These are phyloP conservation scores for Colletotrichum sp. DNA, from an alignment of 2,329 filamentous ascomycete species.

Conservation along the genomic window DNA sequence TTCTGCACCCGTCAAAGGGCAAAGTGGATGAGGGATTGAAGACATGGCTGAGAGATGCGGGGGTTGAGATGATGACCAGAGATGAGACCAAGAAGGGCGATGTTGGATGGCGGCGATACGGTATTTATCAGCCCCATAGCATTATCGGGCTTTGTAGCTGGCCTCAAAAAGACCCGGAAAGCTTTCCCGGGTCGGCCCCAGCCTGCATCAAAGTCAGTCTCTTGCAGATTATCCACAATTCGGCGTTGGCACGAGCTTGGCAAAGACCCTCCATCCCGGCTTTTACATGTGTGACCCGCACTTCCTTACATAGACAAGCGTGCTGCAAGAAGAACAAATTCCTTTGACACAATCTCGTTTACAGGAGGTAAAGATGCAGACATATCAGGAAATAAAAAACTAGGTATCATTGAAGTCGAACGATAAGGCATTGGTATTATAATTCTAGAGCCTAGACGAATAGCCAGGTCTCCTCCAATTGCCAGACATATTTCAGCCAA, in stretches of 20 bases:
- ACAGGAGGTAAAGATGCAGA: not conserved
- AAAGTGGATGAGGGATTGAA: slow-evolving; percentile 56
- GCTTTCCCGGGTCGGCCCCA: not conserved
- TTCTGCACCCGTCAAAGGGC: slow-evolving; percentile 62
- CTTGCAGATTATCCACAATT: slow-evolving; percentile 1
- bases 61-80: not conserved
- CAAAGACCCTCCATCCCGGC: not conserved
- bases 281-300: not conserved
- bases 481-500: slow-evolving; percentile 7
- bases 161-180: slow-evolving; percentile 10
- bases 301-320: slow-evolving; percentile 1
- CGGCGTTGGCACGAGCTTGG: not conserved
- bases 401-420: not conserved
- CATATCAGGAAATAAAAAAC: not conserved
- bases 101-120: not conserved
- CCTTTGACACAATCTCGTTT: not conserved
- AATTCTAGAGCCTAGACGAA: not conserved
- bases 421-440: not conserved
- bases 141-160: not conserved
- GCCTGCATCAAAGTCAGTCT: not conserved
- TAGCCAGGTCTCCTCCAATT: slow-evolving; percentile 8
- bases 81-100: not conserved
- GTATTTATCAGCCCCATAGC: not conserved
- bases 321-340: not conserved
- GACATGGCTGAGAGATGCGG: not conserved